Evolutionary conservation across 768 basidiomycete genomes (phyloP), one percentile per base, ranked within the genome.

Genomic region (Ramaria rubella): DNA sequence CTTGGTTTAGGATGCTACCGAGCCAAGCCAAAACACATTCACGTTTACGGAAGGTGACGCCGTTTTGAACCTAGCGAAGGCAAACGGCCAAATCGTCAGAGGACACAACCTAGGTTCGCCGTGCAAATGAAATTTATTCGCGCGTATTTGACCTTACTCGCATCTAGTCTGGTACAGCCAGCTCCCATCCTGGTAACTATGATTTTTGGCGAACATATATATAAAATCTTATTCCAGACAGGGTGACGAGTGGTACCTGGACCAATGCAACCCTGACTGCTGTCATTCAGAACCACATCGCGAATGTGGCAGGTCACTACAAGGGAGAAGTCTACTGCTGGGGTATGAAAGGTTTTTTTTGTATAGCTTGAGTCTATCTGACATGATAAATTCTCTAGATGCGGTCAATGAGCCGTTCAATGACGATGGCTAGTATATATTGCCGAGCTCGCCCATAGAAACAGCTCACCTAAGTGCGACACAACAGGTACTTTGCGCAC

Each of bases 391-490:
- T 33, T 29, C 26, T 52, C 79, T 76, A 78, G 79, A 81, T 62
- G 79, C 81, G 34, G 67, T 81, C 52, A 82, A 81, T 52, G 80
- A 82, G 65, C 74, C 79, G 9, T 80, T 83, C 70, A 79, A 82
- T 60, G 82, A 83, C 30, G 74, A 83, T 60, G 82, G 59, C 57
- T 36, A 31, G 58, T 31, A 14, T 24, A 26, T 23, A 30, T 48
- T 4, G n/a, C 44, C 24, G 9, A 14, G 7, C 23, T 2, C 12
- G 12, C 7, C 36, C 14, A 23, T 6, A 15, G 4, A 36, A 17
- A 9, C 27, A 30, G 23, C 23, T 3, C 12, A 14, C 9, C 26
- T 5, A 8, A 30, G n/a, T 3, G 23, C 4, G 5, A 26, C 55
- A 38, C 23, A 42, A 23, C 19, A 54, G 45, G 83, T 19, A 81